Evolutionary conservation across 2,329 filamentous ascomycete species (phyloP).

Genomic region (Penicillium vulpinum): DNA sequence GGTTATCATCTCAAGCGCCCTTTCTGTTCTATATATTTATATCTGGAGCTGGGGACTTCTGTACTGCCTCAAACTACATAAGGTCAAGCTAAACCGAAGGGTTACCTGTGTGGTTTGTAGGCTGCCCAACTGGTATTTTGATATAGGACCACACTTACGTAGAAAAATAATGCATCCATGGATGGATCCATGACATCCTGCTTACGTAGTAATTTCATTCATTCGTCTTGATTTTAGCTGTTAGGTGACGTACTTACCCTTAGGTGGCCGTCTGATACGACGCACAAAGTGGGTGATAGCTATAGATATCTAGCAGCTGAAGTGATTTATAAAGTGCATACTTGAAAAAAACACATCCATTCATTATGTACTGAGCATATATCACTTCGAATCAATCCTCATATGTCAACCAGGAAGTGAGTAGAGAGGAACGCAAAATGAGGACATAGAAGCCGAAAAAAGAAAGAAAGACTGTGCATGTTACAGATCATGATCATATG

Average conservation of each 20-base stretch:
- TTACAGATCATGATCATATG: constrained; percentile 24
- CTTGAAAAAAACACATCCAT: neutral
- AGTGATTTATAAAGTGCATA: neutral
- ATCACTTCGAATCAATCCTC: constrained; percentile 8
- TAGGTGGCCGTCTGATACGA: neutral
- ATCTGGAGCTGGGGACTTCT: neutral
- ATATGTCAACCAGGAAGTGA: constrained; percentile 6
- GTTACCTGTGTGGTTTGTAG: neutral
- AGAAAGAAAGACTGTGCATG: constrained; percentile 27
- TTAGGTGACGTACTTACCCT: neutral
- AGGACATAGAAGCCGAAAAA: constrained; percentile 12
- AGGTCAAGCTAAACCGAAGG: neutral
- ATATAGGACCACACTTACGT: neutral
- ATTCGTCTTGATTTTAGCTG: neutral
- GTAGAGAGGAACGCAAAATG: constrained; percentile 4
- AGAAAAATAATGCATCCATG: neutral
- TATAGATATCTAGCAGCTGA: neutral
- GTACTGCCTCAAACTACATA: neutral
- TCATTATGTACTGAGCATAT: constrained; percentile 19
- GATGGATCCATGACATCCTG: too few species aligned
- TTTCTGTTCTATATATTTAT: neutral
- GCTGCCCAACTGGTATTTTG: neutral
- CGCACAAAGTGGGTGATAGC: neutral
- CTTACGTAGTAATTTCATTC: neutral
- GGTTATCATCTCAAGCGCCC: neutral